A percentile compares a stretch with the other conserved stretches of the same genome.
These are phyloP conservation scores for Tylopilus felleus DNA, from an alignment of 768 basidiomycete species.

Conservation along the genomic window DNA sequence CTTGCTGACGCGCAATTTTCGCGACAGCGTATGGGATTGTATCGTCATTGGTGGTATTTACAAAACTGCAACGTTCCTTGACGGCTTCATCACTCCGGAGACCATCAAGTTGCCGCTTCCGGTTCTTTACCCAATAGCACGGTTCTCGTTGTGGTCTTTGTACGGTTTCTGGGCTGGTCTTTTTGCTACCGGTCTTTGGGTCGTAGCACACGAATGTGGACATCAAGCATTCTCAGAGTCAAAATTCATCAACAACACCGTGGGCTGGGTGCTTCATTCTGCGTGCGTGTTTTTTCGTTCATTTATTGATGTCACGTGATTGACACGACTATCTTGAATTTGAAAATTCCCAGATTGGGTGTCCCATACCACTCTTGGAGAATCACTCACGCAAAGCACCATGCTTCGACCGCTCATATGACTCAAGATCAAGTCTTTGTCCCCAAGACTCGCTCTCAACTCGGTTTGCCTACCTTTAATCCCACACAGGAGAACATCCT, in stretches of 20 bases:
- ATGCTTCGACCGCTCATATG: conserved; percentile 91
- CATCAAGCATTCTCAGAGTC: conserved; percentile 96
- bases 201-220: conserved; percentile 91
- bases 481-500: conserved; percentile 60
- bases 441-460: conserved; percentile 78
- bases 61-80: conserved; percentile 62
- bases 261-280: conserved; percentile 92
- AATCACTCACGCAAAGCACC: conserved; percentile 91
- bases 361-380: conserved; percentile 98
- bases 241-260: conserved; percentile 85
- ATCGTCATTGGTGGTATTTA: conserved; percentile 65
- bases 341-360: conserved; percentile 58
- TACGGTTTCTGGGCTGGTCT: conserved; percentile 84
- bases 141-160: conserved; percentile 69
- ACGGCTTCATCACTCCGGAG: conserved; percentile 57
- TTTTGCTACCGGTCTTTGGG: conserved; percentile 91
- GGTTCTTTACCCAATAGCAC: conserved; percentile 55
- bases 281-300: conserved; percentile 46
- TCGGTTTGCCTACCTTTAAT: conserved; percentile 63
- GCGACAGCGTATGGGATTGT: conserved; percentile 66
- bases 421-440: conserved; percentile 96
- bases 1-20: conserved; percentile 11
- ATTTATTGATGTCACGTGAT: conserved; percentile 23
- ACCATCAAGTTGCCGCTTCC: conserved; percentile 56
- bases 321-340: conserved; percentile 5